Conservation (phyloP, 345 rosid species). For the Geranium rotundifolium region DNA sequence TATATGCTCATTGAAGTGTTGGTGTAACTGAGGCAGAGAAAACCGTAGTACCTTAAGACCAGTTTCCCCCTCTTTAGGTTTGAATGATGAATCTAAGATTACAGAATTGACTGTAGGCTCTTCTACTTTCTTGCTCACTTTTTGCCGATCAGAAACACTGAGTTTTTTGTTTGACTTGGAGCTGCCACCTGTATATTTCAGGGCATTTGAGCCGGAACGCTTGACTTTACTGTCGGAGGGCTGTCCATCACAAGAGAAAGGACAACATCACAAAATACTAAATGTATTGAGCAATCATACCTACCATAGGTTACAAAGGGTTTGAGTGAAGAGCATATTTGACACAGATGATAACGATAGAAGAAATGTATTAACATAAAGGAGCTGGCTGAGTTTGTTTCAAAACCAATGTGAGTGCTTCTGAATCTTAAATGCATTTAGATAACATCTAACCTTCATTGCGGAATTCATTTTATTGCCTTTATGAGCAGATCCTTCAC, state of each 20-base stretch:
- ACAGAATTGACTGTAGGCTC: conserved; percentile 14
- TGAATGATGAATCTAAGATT: conserved; percentile 20
- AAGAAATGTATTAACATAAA: too few species aligned
- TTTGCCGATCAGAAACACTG: background rate
- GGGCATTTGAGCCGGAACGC: conserved; percentile 3
- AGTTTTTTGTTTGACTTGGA: conserved; percentile 12
- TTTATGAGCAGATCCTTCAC: background rate
- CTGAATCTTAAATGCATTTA: background rate
- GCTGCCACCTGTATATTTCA: conserved; percentile 13
- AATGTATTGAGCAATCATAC: background rate
- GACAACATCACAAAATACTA: background rate
- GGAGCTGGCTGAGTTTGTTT: background rate
- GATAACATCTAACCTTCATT: background rate
- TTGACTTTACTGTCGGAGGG: conserved; percentile 6
- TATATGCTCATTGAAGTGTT: background rate
- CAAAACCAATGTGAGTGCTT: background rate
- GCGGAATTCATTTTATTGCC: background rate
- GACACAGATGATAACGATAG: background rate
- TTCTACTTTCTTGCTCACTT: conserved; percentile 10
- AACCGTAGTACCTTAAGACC: conserved; percentile 1
- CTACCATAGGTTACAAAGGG: background rate
- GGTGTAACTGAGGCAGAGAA: background rate
- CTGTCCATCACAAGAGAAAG: conserved; percentile 16
- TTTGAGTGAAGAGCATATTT: background rate
- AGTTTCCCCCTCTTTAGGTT: conserved; percentile 10